Evolutionary conservation across 2,329 filamentous ascomycete genomes (phyloP).

Genomic region (Plenodomus lindquistii): DNA sequence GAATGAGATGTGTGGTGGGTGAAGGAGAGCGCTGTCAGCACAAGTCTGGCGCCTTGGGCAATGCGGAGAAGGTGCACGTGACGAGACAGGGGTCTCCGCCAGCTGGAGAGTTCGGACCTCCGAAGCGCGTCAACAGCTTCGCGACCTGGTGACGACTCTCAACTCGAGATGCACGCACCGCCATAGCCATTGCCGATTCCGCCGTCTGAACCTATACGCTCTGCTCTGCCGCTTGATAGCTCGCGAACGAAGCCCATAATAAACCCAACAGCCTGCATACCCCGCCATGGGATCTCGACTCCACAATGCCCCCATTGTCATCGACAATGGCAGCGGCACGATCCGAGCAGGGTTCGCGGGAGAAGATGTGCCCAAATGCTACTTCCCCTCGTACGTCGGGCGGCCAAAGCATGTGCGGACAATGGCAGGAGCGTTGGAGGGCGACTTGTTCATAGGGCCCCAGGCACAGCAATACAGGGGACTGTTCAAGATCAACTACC

Average conservation of each 20-base stretch:
- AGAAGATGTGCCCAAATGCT: constrained; percentile 93
- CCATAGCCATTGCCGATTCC: constrained; percentile 3
- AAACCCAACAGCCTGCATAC: background rate
- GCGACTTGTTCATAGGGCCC: constrained; percentile 94
- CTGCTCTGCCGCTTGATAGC: too few species aligned
- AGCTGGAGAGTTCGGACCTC: constrained; percentile 25
- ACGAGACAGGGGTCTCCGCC: constrained; percentile 27
- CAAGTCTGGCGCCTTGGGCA: background rate
- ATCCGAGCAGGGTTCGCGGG: constrained; percentile 97
- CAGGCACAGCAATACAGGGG: constrained; percentile 89
- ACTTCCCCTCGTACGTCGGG: constrained; percentile 96
- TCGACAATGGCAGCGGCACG: constrained; percentile 98
- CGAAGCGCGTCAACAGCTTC: constrained; percentile 35
- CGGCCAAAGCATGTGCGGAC: constrained; percentile 94
- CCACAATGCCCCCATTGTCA: constrained; percentile 97
- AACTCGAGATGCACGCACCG: constrained; percentile 27
- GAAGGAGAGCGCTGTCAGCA: background rate
- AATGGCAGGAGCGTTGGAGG: constrained; percentile 93
- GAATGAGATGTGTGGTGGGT: background rate
- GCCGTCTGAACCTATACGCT: background rate
- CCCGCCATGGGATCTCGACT: constrained; percentile 67
- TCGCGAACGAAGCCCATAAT: too few species aligned
- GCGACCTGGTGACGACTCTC: constrained; percentile 30
- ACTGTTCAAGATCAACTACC: constrained; percentile 92
- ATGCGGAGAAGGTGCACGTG: constrained; percentile 28